Base-by-base conservation (phyloP, 2,329 filamentous ascomycete species). In the Trichoderma sp. region DNA sequence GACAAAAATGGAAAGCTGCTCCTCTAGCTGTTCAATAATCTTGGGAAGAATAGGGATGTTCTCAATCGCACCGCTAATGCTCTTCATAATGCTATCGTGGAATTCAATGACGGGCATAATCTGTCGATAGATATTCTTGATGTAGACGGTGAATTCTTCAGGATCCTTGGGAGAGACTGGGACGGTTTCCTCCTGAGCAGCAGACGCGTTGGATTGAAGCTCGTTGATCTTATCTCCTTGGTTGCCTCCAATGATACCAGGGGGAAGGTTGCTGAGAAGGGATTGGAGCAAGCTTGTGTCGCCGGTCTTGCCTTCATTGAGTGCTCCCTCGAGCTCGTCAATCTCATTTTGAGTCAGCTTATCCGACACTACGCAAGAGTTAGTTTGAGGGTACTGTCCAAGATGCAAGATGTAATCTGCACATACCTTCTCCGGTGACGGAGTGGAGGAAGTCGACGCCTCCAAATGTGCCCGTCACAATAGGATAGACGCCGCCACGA, bases 391-490 rank as follows among this genome's bases (percentile, higher is more conserved):
- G 43, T 2, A 36, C 1, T 12, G 9, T 28, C 1, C 6, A 18
- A 12, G 14, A 11, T 11, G 7, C 6, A 6, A 14, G 30, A 6
- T 7, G 26, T 15, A 21, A 14, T 39, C 26, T 21, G 3, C 3
- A 75, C 81, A n/a, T 74, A 87, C 86, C 84, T 83, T 91, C 89
- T 72, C 89, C 89, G 60, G 88, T 93, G 34, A 97, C 94, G 1
- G 93, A 96, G 83, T 97, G 94, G 73, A 97, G 84, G 83, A 98
- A 98, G 78, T 98, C 95, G 15, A 97, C 95, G 74, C 95, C 95
- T 73, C 95, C 95, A 81, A 98, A 98, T 7, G 95, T 98, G 73
- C 95, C 95, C 1, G 95, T 98, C 58, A 97, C 88, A 73, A 95
- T 84, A 7, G 95, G 95, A 77, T 92, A 97, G 73, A 97, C 93